phyloP scores from a whole-genome alignment of 768 basidiomycete species.

The Pleurotus eryngii region DNA sequence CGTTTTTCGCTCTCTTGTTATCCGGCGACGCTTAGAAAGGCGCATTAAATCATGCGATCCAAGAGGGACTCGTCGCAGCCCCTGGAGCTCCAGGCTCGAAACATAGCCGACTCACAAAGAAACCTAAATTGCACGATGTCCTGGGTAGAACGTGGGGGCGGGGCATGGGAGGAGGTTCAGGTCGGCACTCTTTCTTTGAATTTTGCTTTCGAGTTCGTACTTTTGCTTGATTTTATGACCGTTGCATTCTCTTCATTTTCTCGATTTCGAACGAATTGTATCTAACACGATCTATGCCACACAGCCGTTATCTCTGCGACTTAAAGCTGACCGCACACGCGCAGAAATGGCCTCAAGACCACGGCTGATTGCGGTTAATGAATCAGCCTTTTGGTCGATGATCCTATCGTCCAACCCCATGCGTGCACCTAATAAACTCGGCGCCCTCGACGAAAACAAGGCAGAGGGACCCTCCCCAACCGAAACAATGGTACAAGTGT shows the following conservation, averaged over 20 bases:
- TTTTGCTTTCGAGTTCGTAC: no score
- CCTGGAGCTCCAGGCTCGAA: conserved; percentile 36
- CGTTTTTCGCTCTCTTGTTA: conserved; percentile 50
- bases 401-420: background rate
- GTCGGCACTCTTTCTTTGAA: conserved; percentile 25
- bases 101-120: conserved; percentile 39
- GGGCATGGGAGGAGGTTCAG: conserved; percentile 47
- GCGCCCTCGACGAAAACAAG: background rate
- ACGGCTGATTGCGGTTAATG: no score
- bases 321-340: no score
- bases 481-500: conserved; percentile 36
- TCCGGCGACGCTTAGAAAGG: conserved; percentile 55
- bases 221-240: no score
- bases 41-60: conserved; percentile 51
- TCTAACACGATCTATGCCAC: no score
- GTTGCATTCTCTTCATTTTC: no score
- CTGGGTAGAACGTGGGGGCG: conserved; percentile 32
- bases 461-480: conserved; percentile 11
- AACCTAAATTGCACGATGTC: conserved; percentile 49
- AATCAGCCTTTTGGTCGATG: background rate
- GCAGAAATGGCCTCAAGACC: no score
- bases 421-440: background rate
- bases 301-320: no score
- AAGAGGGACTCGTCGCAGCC: conserved; percentile 44
- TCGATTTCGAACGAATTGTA: no score